These are phyloP conservation scores for Metschnikowia amazonensis DNA, from an alignment of 805 yeast genomes.

Conservation along the genomic window DNA sequence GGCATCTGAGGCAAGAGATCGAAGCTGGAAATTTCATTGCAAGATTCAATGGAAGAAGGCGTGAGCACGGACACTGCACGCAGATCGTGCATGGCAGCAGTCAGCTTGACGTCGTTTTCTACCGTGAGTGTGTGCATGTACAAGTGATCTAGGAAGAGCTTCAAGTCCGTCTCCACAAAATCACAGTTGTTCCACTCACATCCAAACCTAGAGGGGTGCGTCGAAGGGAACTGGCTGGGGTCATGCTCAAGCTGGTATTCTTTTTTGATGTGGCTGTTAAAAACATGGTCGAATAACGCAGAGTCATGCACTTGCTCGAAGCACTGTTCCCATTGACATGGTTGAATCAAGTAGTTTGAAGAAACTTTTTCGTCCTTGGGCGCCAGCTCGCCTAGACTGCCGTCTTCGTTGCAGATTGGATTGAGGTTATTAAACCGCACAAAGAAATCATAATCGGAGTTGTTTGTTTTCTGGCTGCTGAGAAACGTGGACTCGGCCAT, in stretches of 20 bases:
- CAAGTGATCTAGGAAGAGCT: conserved; percentile 55
- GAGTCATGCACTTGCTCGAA: conserved; percentile 34
- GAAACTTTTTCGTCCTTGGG: background rate
- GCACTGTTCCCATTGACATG: conserved; percentile 73
- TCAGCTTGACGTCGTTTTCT: background rate
- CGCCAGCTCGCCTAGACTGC: background rate
- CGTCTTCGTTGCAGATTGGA: conserved; percentile 14
- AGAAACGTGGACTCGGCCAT: conserved; percentile 3
- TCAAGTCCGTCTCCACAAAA: conserved; percentile 50
- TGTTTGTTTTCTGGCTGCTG: conserved; percentile 6
- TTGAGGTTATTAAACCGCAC: conserved; percentile 33
- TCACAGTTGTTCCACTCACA: conserved; percentile 82
- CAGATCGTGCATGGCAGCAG: background rate
- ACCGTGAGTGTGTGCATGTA: conserved; percentile 26
- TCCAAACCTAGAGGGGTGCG: conserved; percentile 24
- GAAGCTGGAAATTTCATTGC: background rate
- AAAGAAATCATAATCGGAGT: conserved; percentile 37
- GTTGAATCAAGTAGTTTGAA: background rate
- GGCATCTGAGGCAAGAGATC: conserved; percentile 1
- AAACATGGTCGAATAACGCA: conserved; percentile 31
- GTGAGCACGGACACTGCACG: conserved; percentile 2
- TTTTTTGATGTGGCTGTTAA: conserved; percentile 50
- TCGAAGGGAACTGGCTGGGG: background rate
- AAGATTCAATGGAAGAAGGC: conserved; percentile 5
- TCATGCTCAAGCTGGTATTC: background rate